Base-by-base conservation (phyloP, 164 flowering plant genomes). In the Amborella trichopoda region DNA sequence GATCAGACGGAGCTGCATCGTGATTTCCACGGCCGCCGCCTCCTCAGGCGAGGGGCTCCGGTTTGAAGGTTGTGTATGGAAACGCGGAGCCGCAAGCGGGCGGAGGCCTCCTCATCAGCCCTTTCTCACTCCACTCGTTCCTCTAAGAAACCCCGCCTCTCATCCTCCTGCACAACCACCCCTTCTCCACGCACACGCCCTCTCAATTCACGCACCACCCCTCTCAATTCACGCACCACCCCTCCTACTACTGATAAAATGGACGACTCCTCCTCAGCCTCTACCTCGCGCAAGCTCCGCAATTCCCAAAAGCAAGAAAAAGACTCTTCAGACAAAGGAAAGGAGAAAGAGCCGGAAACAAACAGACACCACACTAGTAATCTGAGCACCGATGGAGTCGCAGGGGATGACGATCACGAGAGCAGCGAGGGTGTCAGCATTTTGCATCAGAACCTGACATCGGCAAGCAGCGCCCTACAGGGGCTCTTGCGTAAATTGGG, bases 11-110 rank as follows among this genome's bases (percentile, higher is more conserved):
- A n/a, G n/a, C n/a, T n/a, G n/a, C n/a, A n/a, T n/a, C n/a, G n/a
- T n/a, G n/a, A n/a, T n/a, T n/a, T n/a, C n/a, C n/a, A n/a, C n/a
- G n/a, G n/a, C n/a, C n/a, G n/a, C n/a, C n/a, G n/a, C n/a, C n/a
- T n/a, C n/a, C n/a, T n/a, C n/a, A n/a, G n/a, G n/a, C n/a, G n/a
- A n/a, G n/a, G n/a, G n/a, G n/a, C n/a, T n/a, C 21, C 52, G 56
- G 33, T 56, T 36, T 43, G 50, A 41, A 61, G 28, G 67, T 68
- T 62, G 85, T 93, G 96, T 93, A 93, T 88, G 99, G 99, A 93
- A 93, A 88, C 94, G 71, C 87, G 99, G 49, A 83, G 99, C 75
- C 95, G 96, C 57, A 93, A 93, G 85, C 81, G 96, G 87, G 96
- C 95, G 81, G 99, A 88, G 95, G 95, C 94, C 62, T 69, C 95